Base-by-base conservation (phyloP, 2,329 filamentous ascomycete genomes). In the Chaetomium globosum region DNA sequence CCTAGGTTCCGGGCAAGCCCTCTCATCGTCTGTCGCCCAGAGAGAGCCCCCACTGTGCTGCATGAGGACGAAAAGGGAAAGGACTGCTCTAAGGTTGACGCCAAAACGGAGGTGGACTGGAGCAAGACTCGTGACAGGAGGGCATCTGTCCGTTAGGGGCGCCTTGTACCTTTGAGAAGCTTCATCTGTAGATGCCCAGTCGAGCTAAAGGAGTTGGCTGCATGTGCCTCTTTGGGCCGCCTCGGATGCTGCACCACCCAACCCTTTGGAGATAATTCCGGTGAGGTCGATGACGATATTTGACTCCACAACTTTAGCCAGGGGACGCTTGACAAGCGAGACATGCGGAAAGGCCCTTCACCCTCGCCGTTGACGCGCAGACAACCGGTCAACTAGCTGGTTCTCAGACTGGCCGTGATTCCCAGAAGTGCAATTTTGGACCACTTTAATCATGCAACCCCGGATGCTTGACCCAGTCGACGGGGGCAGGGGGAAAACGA, bases 111-210 rank as follows among this genome's bases (percentile, higher is more conserved):
- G 31, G 26, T 3, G 6, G 2, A 53, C 6, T 4, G 8, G 9
- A 8, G 31, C 28, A 19, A 52, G 16, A 23, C 23, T 26, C 19
- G 19, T 23, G 46, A 59, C 21, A 46, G 33, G 13, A 43, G 39
- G 19, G 9, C 12, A 1, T 4, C 31, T n/a, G 23, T 61, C 66
- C 60, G 60, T 67, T 67, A 65, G 33, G 3, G 39, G 61, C 59
- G 49, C 16, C 3, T 63, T 65, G 65, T 67, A 63, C 59, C 62
- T 57, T 63, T 59, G 65, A 67, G 65, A 65, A 65, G 55, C 48
- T 33, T 12, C 23, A 4, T 33, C 31, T 36, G 63, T 65, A 60
- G 19, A 52, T 28, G 4, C 16, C 13, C 9, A 3, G 23, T 19
- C 13, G 8, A 8, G 23, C 51, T 19, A 16, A 16, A 26, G 33